These are phyloP conservation scores for Dissophora ornata DNA, from an alignment of 192 early-diverging fungal genomes.

Conservation along the genomic window DNA sequence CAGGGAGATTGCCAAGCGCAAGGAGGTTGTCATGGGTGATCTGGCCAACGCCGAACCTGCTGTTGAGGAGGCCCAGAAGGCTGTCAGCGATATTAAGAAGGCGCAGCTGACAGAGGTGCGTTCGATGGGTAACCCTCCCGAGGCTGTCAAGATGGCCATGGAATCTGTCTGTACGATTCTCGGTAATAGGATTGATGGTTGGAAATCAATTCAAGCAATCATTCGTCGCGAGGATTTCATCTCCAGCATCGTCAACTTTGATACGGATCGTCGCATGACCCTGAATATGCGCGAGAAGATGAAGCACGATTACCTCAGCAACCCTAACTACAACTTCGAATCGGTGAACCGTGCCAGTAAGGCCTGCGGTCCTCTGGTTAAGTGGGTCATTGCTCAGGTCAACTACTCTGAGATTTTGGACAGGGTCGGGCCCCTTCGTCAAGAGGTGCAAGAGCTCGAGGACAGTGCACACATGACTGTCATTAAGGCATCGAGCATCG, in stretches of 20 bases:
- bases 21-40: slow-evolving; percentile 84
- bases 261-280: slow-evolving; percentile 89
- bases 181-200: slow-evolving; percentile 84
- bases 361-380: slow-evolving; percentile 97
- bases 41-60: slow-evolving; percentile 97
- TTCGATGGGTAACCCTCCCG: slow-evolving; percentile 96
- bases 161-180: slow-evolving; percentile 97
- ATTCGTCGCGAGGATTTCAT: slow-evolving; percentile 98
- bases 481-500: slow-evolving; percentile 75
- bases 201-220: slow-evolving; percentile 92
- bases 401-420: slow-evolving; percentile 93
- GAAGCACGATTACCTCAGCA: slow-evolving; percentile 77
- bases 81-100: slow-evolving; percentile 95
- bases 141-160: slow-evolving; percentile 95
- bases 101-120: slow-evolving; percentile 97
- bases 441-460: slow-evolving; percentile 91
- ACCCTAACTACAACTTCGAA: slow-evolving; percentile 94
- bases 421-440: slow-evolving; percentile 92
- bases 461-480: slow-evolving; percentile 77
- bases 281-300: slow-evolving; percentile 83
- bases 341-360: slow-evolving; percentile 95
- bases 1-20: slow-evolving; percentile 79
- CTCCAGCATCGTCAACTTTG: slow-evolving; percentile 93
- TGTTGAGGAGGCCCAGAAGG: slow-evolving; percentile 92
- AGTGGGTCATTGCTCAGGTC: slow-evolving; percentile 99